A percentile compares a stretch with the other conserved stretches of the same genome.
phyloP scores from a whole-genome alignment of 495 filamentous ascomycete species.

The Aspergillus nanangensis region DNA sequence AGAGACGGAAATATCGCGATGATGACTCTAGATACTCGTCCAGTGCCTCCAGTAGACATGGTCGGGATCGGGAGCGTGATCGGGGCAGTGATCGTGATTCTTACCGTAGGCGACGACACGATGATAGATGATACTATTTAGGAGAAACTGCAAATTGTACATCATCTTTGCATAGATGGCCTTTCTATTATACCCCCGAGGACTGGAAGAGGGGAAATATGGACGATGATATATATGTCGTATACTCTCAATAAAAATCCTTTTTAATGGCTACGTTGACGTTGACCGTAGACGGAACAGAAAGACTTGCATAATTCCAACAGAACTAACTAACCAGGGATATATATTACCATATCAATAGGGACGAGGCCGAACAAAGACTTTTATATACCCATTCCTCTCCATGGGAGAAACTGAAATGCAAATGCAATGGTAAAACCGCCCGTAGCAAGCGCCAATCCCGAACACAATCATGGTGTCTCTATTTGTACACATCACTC shows the following conservation, averaged over 20 bases:
- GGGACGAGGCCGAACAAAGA: background rate
- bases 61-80: conserved; percentile 22
- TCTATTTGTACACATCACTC: conserved; percentile 20
- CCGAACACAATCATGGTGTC: conserved; percentile 6
- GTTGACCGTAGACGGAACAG: no score
- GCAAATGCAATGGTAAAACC: conserved; percentile 14
- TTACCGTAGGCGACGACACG: conserved; percentile 27
- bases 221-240: no score
- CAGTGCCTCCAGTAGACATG: conserved; percentile 21
- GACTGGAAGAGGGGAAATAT: no score
- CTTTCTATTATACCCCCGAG: no score
- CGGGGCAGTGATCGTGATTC: conserved; percentile 29
- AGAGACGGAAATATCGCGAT: conserved; percentile 24
- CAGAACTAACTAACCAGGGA: no score
- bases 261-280: no score
- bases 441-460: conserved; percentile 16
- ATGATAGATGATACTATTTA: conserved; percentile 22
- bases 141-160: no score
- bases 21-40: conserved; percentile 34
- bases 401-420: conserved; percentile 9
- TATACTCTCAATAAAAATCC: no score
- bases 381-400: conserved; percentile 12
- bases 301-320: no score
- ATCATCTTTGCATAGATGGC: no score
- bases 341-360: background rate